Evolutionary conservation across 2,329 filamentous ascomycete genomes (phyloP), one percentile per base, ranked within the genome.

Genomic region (Stagonosporopsis chrysanthemi): DNA sequence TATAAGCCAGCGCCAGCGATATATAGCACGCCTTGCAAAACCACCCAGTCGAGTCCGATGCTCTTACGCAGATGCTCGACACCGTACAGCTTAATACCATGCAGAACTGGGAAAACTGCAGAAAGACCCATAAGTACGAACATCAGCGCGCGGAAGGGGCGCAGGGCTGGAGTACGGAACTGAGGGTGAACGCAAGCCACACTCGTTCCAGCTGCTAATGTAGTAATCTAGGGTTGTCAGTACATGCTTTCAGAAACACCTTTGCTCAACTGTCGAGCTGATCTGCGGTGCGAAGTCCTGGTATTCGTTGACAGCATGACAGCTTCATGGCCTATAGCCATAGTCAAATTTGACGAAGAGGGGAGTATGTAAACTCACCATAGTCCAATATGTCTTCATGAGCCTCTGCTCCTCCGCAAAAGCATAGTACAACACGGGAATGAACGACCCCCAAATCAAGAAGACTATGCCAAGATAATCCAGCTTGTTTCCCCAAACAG

Each of bases 401-500:
- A 94, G 74, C 7, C 75, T 69, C 3, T 87, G 85, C 61, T 88
- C 80, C 69, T 89, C 92, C 22, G 77, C 76, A 61, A 86, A 85
- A 3, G 77, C 79, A 66, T 85, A 85, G 65, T 83, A 84, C 57
- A 99, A 77, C 46, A 90, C 90, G 2, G 95, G 93, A 42, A 98
- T 86, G 72, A 94, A 97, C 73, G 90, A 94, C 6, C 95, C 95
- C 65, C 94, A 90, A 57, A 98, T 98, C 65, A 99, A 80, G 45
- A 88, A 86, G 28, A 98, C 91, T 66, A 99, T 99, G 6, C 95
- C 95, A 5, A 94, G 86, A 74, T 99, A 98, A 74, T 99, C 95
- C 54, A 98, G 80, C 75, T 96, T 91, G 75, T 98, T 98, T 11
- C 93, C 93, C 81, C 92, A 90, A 60, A 86, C 88, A 2, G 90